These are phyloP conservation scores for Russula earlei DNA, from an alignment of 768 basidiomycete genomes.

Conservation along the genomic window DNA sequence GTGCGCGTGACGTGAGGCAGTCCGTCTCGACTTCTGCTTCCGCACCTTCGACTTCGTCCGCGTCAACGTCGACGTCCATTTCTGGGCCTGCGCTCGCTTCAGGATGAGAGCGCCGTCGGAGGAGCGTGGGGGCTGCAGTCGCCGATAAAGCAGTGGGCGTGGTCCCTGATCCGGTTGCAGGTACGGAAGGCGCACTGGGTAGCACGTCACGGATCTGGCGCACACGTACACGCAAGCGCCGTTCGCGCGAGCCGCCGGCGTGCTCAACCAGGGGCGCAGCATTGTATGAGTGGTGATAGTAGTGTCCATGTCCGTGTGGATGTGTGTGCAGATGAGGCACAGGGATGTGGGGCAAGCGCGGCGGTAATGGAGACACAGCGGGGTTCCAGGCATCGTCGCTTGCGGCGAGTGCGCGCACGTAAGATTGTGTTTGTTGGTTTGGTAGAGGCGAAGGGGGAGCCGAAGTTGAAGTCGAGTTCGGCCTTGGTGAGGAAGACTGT, in stretches of 20 bases:
- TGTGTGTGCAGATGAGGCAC: constrained; percentile 3
- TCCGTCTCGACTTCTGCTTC: constrained; percentile 45
- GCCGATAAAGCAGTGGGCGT: not conserved
- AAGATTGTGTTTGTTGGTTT: constrained; percentile 9
- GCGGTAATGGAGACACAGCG: not conserved
- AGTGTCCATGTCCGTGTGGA: constrained; percentile 5
- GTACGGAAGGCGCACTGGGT: not conserved
- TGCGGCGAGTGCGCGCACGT: not conserved
- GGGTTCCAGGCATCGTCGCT: not conserved
- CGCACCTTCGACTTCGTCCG: constrained; percentile 16
- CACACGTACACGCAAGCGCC: constrained; percentile 7
- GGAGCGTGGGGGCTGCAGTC: not conserved
- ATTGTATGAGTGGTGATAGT: constrained; percentile 12
- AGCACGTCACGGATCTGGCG: constrained; percentile 9
- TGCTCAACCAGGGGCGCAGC: not conserved
- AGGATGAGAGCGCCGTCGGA: constrained; percentile 1
- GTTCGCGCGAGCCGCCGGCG: not conserved
- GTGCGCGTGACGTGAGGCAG: constrained; percentile 41
- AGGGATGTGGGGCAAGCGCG: constrained; percentile 3
- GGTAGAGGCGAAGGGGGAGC: not conserved
- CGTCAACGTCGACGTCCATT: constrained; percentile 30
- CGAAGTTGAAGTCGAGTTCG: constrained; percentile 14
- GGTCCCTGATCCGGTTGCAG: not conserved
- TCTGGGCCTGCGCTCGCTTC: constrained; percentile 19
- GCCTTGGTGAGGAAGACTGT: constrained; percentile 14